Evolutionary conservation across 2,329 filamentous ascomycete genomes (phyloP), one percentile per base, ranked within the genome.

Genomic region (Claviceps sorghi): DNA sequence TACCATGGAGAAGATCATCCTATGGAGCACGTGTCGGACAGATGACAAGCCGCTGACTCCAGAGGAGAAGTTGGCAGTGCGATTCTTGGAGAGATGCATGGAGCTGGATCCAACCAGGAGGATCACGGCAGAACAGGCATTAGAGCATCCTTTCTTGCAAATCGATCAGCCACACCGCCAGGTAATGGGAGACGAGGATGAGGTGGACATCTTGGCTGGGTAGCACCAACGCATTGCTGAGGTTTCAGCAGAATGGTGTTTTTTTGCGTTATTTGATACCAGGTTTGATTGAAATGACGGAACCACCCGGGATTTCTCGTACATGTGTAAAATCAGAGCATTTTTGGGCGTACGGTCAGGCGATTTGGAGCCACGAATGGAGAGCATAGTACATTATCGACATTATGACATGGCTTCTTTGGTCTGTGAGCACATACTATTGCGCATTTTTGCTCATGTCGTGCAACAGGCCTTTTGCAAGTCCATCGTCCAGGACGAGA

Each of bases 11-110:
- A 93, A 95, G 70, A 93, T 98, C 59, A 84, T 98, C 57, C 75
- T 95, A 48, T 98, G 93, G 93, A 93, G 88, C 62, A 95, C 88
- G 29, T 87, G 86, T 55, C 80, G 88, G 22, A 82, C 80, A 52
- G 77, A 81, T 22, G 69, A 72, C 5, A 73, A 73, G 51, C 69
- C 72, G 1, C 66, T 93, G 41, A 77, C 73, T 0, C 68, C 73
- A 0, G 84, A 88, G 26, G 88, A 93, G 69, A 80, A 78, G 60
- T 72, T 85, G 54, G 87, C 87, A 0, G 74, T 91, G 0, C 73
- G 78, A 43, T 93, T 94, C 61, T 66, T 94, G 54, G 74, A 79
- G 49, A 69, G 77, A 19, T 87, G 86, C 59, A 76, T 94, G 64
- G 86, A 93, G 52, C 72, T 90, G 48, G 86, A 94, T 62, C 86